phyloP scores from a whole-genome alignment of 495 filamentous ascomycete species.

The Cairneyella variabilis region DNA sequence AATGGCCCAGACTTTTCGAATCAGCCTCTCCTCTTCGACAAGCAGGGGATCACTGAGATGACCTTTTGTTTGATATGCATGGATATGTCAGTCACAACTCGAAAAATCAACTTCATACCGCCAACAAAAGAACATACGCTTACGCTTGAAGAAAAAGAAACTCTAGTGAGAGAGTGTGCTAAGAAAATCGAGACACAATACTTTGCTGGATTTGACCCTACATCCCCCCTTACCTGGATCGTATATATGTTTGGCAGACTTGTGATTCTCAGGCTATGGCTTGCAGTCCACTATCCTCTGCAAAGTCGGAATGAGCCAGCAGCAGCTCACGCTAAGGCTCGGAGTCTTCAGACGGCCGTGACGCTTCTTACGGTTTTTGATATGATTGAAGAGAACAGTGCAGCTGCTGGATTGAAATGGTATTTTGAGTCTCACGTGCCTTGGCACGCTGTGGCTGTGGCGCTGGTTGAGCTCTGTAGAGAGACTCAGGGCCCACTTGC shows the following conservation, averaged over 20 bases:
- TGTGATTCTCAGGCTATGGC: conserved; percentile 26
- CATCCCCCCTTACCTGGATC: conserved; percentile 33
- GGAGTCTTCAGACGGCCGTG: conserved; percentile 51
- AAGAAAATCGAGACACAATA: conserved; percentile 20
- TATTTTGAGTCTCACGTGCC: conserved; percentile 52
- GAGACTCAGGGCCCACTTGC: conserved; percentile 54
- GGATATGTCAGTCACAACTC: too few species aligned
- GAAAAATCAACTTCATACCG: too few species aligned
- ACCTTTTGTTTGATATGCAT: too few species aligned
- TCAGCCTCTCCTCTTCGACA: conserved; percentile 2
- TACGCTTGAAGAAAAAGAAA: neutral
- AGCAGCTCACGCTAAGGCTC: conserved; percentile 43
- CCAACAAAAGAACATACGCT: neutral
- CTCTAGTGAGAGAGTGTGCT: neutral
- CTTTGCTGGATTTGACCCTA: conserved; percentile 26
- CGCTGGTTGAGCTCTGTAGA: conserved; percentile 57
- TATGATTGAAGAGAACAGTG: conserved; percentile 40
- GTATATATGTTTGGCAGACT: conserved; percentile 26
- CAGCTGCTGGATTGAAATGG: conserved; percentile 53
- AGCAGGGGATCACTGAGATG: too few species aligned
- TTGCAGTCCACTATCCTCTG: conserved; percentile 27
- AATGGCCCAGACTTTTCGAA: conserved; percentile 70
- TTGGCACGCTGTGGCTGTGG: conserved; percentile 59
- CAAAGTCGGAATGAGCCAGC: conserved; percentile 14
- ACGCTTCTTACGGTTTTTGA: conserved; percentile 51